Evolutionary conservation across 2,329 filamentous ascomycete species (phyloP).

Genomic region (Botryotinia convoluta): DNA sequence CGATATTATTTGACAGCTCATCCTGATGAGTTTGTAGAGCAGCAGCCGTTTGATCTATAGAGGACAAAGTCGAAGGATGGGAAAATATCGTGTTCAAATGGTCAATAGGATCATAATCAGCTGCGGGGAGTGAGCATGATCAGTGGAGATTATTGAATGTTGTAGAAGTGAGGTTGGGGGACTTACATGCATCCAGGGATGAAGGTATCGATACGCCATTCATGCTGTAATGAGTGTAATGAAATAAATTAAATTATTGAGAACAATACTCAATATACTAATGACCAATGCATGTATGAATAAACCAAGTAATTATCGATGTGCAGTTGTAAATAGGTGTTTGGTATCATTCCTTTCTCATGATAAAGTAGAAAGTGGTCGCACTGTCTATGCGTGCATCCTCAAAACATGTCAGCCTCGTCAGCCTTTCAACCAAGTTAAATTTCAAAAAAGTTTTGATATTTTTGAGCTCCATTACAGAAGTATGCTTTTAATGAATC

Average conservation of each 20-base stretch:
- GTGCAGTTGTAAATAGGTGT: background rate
- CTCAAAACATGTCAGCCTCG: conserved; percentile 5
- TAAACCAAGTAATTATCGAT: conserved; percentile 10
- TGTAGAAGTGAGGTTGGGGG: conserved; percentile 12
- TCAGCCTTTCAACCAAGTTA: background rate
- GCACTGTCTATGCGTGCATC: background rate
- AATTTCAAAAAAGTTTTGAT: background rate
- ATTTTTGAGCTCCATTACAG: background rate
- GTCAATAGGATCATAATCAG: conserved; percentile 87
- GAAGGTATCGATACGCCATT: conserved; percentile 34
- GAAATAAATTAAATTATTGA: conserved; percentile 3
- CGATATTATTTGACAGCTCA: conserved; percentile 78
- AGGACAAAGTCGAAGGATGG: conserved; percentile 78
- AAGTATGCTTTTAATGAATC: background rate
- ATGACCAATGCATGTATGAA: background rate
- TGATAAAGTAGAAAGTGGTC: background rate
- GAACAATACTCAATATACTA: background rate
- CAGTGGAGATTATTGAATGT: conserved; percentile 22
- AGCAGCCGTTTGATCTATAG: conserved; percentile 70
- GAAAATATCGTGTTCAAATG: conserved; percentile 94
- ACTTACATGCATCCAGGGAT: conserved; percentile 39
- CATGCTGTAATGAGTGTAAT: conserved; percentile 27
- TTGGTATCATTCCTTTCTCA: background rate
- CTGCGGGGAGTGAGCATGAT: conserved; percentile 41
- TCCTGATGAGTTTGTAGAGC: conserved; percentile 73